These are phyloP conservation scores for Colletotrichum tamarilloi DNA, from an alignment of 2,329 filamentous ascomycete species.

Conservation along the genomic window DNA sequence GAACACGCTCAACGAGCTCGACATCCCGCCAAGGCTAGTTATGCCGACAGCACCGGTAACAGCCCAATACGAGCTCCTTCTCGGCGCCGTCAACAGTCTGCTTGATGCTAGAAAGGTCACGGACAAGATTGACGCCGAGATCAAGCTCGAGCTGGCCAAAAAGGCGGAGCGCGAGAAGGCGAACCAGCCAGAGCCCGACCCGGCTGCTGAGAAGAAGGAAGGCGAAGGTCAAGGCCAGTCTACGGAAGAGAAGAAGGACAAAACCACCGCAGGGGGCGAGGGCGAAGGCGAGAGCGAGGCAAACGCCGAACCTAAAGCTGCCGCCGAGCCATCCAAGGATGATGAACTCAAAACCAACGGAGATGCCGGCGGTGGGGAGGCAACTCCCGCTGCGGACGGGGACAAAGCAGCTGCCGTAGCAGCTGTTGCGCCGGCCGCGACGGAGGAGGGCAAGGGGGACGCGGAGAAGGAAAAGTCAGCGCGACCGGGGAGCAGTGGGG, in stretches of 20 bases:
- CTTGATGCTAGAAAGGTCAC: constrained; percentile 79
- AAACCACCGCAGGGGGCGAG: background rate
- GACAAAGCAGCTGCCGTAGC: constrained; percentile 8
- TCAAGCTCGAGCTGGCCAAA: constrained; percentile 69
- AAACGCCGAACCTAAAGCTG: constrained; percentile 12
- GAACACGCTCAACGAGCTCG: constrained; percentile 77
- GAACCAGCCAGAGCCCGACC: constrained; percentile 25
- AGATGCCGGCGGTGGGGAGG: constrained; percentile 17
- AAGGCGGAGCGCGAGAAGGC: constrained; percentile 63
- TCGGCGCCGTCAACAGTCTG: constrained; percentile 74
- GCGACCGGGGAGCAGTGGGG: constrained; percentile 52
- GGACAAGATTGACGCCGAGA: constrained; percentile 81
- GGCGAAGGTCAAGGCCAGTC: background rate
- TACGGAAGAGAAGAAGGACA: constrained; percentile 15
- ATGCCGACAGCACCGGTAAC: constrained; percentile 82
- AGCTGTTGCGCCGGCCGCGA: constrained; percentile 16
- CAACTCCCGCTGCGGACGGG: constrained; percentile 9
- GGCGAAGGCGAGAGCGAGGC: background rate
- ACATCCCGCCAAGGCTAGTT: constrained; percentile 74
- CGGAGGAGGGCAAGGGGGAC: constrained; percentile 37
- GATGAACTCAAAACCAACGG: constrained; percentile 28
- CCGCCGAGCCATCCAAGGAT: constrained; percentile 22
- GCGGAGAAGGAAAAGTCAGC: constrained; percentile 43
- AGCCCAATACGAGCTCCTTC: constrained; percentile 76
- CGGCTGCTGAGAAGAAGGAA: constrained; percentile 22